Percentiles rank a stretch among this genome's conserved stretches.
phyloP scores from a whole-genome alignment of 805 yeast species.

The Saturnispora diversa region DNA sequence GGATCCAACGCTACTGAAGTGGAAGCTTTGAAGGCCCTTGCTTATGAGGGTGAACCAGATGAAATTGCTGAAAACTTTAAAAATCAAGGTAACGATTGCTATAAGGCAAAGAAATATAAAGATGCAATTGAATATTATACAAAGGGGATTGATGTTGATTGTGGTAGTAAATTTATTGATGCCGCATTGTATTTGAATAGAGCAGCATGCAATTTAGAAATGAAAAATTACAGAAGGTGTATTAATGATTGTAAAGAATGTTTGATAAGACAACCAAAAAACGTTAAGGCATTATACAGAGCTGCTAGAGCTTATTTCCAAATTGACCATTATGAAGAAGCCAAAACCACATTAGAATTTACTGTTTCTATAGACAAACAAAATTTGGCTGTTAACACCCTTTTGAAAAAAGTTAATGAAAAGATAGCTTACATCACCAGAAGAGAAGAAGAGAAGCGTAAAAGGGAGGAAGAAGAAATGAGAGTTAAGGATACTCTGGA shows the following conservation, averaged over 20 bases:
- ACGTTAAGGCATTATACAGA: slow-evolving; percentile 78
- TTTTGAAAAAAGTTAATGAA: slow-evolving; percentile 35
- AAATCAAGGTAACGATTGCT: slow-evolving; percentile 87
- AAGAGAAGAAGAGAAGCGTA: slow-evolving; percentile 23
- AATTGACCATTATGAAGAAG: slow-evolving; percentile 64
- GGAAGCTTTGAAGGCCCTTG: slow-evolving; percentile 86
- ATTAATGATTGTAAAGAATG: slow-evolving; percentile 79
- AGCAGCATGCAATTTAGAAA: slow-evolving; percentile 85
- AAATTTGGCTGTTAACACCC: slow-evolving; percentile 45
- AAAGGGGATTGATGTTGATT: slow-evolving; percentile 67
- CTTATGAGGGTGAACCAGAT: slow-evolving; percentile 91
- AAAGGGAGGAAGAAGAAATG: slow-evolving; percentile 32
- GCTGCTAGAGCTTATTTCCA: slow-evolving; percentile 73
- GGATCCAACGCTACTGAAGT: slow-evolving; percentile 67
- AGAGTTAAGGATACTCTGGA: slow-evolving; percentile 37
- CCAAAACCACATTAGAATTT: slow-evolving; percentile 54
- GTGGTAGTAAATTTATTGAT: slow-evolving; percentile 47
- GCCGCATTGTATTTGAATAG: slow-evolving; percentile 68
- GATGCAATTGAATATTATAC: slow-evolving; percentile 74
- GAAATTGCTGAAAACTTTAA: slow-evolving; percentile 87
- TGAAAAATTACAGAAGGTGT: slow-evolving; percentile 77
- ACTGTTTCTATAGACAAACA: slow-evolving; percentile 55
- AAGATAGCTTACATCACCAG: slow-evolving; percentile 22
- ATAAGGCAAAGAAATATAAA: slow-evolving; percentile 57
- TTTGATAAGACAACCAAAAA: slow-evolving; percentile 54